phyloP scores from a whole-genome alignment of 2,329 filamentous ascomycete genomes.

The Neurospora crassa region DNA sequence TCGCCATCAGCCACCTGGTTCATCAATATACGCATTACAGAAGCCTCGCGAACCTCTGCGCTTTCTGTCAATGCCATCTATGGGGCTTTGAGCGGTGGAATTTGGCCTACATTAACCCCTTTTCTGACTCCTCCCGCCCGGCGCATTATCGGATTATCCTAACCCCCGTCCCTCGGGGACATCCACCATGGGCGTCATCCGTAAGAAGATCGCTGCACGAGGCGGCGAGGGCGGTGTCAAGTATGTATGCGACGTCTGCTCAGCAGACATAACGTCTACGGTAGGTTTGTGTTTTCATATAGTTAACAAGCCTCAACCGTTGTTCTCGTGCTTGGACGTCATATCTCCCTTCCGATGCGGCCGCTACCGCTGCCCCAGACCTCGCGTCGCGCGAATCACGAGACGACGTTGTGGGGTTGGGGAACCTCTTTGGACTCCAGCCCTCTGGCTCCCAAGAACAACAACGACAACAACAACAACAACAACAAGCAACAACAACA shows the following conservation, averaged over 20 bases:
- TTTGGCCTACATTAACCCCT: conserved; percentile 3
- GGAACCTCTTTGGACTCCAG: background rate
- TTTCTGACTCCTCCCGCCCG: conserved; percentile 10
- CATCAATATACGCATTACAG: conserved; percentile 17
- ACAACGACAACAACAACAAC: conserved; percentile 3
- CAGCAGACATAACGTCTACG: conserved; percentile 91
- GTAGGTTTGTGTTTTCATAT: conserved; percentile 42
- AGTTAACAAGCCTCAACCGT: background rate
- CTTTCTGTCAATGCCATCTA: conserved; percentile 5
- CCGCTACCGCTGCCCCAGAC: background rate
- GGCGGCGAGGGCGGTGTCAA: conserved; percentile 85
- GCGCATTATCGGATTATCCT: conserved; percentile 11
- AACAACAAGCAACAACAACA: conserved; percentile 1
- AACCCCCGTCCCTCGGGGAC: conserved; percentile 8
- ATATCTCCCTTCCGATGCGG: background rate
- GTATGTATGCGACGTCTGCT: conserved; percentile 96
- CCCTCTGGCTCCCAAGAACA: conserved; percentile 2
- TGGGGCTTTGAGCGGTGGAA: conserved; percentile 6
- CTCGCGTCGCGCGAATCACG: conserved; percentile 7
- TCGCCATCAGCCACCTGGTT: background rate
- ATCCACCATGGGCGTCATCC: conserved; percentile 74
- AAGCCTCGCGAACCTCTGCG: background rate
- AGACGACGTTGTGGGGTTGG: conserved; percentile 6
- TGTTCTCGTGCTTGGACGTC: background rate
- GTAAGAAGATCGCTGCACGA: conserved; percentile 83